Percentiles rank a stretch among this genome's conserved stretches.
Conservation (phyloP, 192 early-diverging fungal species). For the Linnemannia exigua region DNA sequence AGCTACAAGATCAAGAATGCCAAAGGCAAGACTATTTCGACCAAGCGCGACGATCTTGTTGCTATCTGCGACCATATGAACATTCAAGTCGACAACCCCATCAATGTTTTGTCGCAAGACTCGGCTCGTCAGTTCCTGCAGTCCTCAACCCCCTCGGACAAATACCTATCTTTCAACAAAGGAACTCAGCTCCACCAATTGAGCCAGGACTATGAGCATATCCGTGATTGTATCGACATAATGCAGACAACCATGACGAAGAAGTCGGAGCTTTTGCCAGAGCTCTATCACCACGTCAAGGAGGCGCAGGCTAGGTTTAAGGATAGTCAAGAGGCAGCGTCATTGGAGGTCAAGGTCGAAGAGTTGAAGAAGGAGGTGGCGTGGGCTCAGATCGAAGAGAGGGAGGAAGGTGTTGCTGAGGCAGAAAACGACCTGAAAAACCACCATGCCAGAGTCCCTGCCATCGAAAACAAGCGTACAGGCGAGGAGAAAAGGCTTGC, state of each 20-base stretch:
- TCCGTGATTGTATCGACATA: constrained; percentile 70
- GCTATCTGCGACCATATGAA: constrained; percentile 90
- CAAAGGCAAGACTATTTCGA: constrained; percentile 75
- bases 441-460: constrained; percentile 18
- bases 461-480: constrained; percentile 30
- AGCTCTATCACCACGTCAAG: constrained; percentile 76
- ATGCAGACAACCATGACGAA: constrained; percentile 66
- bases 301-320: constrained; percentile 77
- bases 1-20: constrained; percentile 86
- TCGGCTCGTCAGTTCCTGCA: constrained; percentile 91
- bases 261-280: constrained; percentile 78
- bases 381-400: constrained; percentile 79
- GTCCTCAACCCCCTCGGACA: constrained; percentile 84
- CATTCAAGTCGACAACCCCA: constrained; percentile 94
- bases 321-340: constrained; percentile 73
- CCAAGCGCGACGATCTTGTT: constrained; percentile 86
- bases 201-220: constrained; percentile 74
- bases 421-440: constrained; percentile 9
- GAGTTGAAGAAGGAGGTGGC: constrained; percentile 77
- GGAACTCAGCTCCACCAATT: constrained; percentile 91
- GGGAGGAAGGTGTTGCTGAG: constrained; percentile 58
- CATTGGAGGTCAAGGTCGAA: constrained; percentile 68
- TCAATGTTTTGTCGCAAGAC: constrained; percentile 95
- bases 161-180: constrained; percentile 93
- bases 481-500: constrained; percentile 37